Percentiles rank a stretch among this genome's conserved stretches.
Conservation (phyloP, 805 yeast genomes). For the Nakazawaea ernobii region DNA sequence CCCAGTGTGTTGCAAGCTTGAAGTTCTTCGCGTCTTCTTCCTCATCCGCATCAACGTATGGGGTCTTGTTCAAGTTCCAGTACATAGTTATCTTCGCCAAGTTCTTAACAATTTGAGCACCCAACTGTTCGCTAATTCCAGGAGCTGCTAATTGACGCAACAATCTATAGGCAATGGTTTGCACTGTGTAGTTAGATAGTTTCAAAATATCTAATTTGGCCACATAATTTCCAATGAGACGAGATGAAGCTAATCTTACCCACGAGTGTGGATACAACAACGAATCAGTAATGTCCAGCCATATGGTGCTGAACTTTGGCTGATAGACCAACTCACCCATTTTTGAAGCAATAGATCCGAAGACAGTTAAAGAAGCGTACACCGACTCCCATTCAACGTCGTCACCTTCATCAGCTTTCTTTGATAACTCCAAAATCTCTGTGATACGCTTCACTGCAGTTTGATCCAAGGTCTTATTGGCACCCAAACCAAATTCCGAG, state of each 20-base stretch:
- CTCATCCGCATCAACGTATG: conserved; percentile 27
- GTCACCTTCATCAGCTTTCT: conserved; percentile 28
- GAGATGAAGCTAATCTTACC: conserved; percentile 68
- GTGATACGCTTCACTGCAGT: conserved; percentile 24
- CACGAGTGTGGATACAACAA: conserved; percentile 86
- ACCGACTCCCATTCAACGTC: conserved; percentile 72
- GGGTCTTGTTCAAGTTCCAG: conserved; percentile 49
- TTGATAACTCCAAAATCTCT: conserved; percentile 21
- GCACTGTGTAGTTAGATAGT: conserved; percentile 46
- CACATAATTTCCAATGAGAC: conserved; percentile 52
- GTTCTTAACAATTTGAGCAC: conserved; percentile 60
- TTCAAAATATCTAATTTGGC: conserved; percentile 29
- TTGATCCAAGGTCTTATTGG: conserved; percentile 32
- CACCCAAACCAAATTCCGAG: conserved; percentile 37
- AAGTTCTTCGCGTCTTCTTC: conserved; percentile 15
- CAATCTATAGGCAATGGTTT: conserved; percentile 58
- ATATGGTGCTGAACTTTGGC: conserved; percentile 30
- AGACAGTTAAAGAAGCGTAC: conserved; percentile 56
- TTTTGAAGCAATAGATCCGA: conserved; percentile 36
- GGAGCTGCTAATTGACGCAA: conserved; percentile 85
- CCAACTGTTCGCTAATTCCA: conserved; percentile 54
- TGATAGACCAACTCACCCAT: conserved; percentile 26
- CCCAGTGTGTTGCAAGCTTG: conserved; percentile 48
- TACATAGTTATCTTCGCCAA: conserved; percentile 51
- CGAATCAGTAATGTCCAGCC: conserved; percentile 48